phyloP scores from a whole-genome alignment of 495 filamentous ascomycete species.

The Cairneyella variabilis region DNA sequence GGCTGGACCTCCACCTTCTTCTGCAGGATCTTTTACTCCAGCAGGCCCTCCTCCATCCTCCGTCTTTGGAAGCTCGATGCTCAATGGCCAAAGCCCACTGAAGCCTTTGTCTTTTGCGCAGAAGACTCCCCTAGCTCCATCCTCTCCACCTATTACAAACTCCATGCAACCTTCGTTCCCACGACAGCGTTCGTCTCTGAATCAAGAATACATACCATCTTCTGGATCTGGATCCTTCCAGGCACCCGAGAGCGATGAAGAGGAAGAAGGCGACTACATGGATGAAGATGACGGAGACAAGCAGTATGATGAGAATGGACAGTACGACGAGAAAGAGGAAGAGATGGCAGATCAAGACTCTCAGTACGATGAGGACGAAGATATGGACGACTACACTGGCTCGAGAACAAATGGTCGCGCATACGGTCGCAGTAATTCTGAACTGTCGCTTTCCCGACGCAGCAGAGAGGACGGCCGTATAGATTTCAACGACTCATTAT shows the following conservation, averaged over 20 bases:
- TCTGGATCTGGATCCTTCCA: slow-evolving; percentile 24
- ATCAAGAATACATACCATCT: slow-evolving; percentile 33
- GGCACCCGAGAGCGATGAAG: slow-evolving; percentile 28
- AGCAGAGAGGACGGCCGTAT: slow-evolving; percentile 35
- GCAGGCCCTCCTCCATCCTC: slow-evolving; percentile 63
- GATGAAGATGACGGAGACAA: slow-evolving; percentile 22
- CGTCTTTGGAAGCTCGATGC: slow-evolving; percentile 62
- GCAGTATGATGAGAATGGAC: slow-evolving; percentile 28
- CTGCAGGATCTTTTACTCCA: slow-evolving; percentile 68
- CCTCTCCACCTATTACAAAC: slow-evolving; percentile 25
- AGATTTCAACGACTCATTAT: slow-evolving; percentile 34
- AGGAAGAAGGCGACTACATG: slow-evolving; percentile 32
- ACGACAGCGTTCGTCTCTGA: slow-evolving; percentile 24
- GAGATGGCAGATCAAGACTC: slow-evolving; percentile 35
- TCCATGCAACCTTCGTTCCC: slow-evolving; percentile 9
- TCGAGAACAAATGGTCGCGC: slow-evolving; percentile 17
- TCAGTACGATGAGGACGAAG: slow-evolving; percentile 39
- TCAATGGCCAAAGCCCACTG: slow-evolving; percentile 39
- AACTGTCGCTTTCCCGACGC: slow-evolving; percentile 43
- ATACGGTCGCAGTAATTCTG: slow-evolving; percentile 29
- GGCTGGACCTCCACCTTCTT: slow-evolving; percentile 67
- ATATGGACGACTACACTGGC: slow-evolving; percentile 27
- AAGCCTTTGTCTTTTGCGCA: slow-evolving; percentile 32
- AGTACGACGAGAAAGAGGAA: slow-evolving; percentile 30
- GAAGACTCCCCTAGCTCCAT: slow-evolving; percentile 23